Base-by-base conservation (phyloP, 1,139 yeast species). In the Diutina pseudorugosa region DNA sequence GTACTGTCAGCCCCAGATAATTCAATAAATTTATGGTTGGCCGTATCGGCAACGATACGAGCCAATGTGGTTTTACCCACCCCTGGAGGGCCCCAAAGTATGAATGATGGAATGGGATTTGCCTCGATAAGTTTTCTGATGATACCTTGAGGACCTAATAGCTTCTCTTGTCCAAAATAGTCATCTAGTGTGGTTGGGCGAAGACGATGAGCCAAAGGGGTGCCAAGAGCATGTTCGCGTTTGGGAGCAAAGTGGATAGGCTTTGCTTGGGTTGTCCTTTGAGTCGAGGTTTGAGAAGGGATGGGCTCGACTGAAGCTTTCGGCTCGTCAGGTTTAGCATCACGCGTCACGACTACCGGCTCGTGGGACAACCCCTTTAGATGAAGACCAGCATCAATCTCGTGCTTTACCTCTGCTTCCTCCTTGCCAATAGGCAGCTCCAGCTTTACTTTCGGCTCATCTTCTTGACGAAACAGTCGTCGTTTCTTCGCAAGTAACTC, bases 11-110 rank as follows among this genome's bases (percentile, higher is more conserved):
- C 87, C 0, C 97, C 98, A 45, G 95, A 87, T 42, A 93, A 71
- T 64, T 93, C 98, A 2, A 89, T 77, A 65, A 91, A 86, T 53
- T 65, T 65, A 51, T 78, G 74, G 51, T 77, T 74, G 1, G 85
- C 72, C 1, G 75, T 67, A 40, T 70, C 67, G 1, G 82, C 85
- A 8, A 86, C 73, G 23, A 85, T 81, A 52, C 86, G 63, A 1
- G 82, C 82, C 51, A 79, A 60, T 0, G 98, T 83, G 0, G 99
- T 93, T 63, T 93, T 93, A 0, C 99, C 99, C 1, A 85, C 93
- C 0, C 98, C 98, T 0, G 97, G 95, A 1, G 87, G 87, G 0
- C 99, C 99, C 98, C 98, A 93, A 14, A 93, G 70, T 6, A 93
- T 81, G 71, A 93, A 78, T 0, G 97, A 90, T 0, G 98, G 98